These are phyloP conservation scores for Kodamaea nitidulidarum DNA, from an alignment of 805 yeast genomes.

Conservation along the genomic window DNA sequence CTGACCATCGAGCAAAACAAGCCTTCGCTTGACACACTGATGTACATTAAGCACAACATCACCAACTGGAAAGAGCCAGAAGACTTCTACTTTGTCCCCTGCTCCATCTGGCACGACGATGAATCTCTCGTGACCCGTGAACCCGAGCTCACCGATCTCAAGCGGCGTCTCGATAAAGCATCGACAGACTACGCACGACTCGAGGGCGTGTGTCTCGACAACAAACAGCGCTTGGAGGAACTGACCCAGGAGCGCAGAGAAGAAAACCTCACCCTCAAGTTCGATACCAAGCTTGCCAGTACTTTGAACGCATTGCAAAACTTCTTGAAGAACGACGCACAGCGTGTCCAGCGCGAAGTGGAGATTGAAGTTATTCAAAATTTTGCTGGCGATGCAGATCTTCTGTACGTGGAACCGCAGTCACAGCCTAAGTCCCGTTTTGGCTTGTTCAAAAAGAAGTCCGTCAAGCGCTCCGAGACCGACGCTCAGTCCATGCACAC, in stretches of 20 bases:
- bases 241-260: conserved; percentile 30
- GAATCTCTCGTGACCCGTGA: conserved; percentile 63
- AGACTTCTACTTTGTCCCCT: conserved; percentile 82
- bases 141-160: conserved; percentile 54
- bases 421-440: conserved; percentile 53
- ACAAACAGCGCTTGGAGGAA: conserved; percentile 50
- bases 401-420: conserved; percentile 52
- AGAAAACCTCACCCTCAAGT: conserved; percentile 43
- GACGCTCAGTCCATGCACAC: conserved; percentile 33
- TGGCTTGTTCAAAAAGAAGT: conserved; percentile 45
- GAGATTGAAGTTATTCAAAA: conserved; percentile 86
- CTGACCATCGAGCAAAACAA: conserved; percentile 62
- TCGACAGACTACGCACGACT: conserved; percentile 34
- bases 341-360: conserved; percentile 73
- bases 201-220: conserved; percentile 42
- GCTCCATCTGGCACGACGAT: conserved; percentile 96
- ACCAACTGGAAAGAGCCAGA: conserved; percentile 77
- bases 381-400: conserved; percentile 72
- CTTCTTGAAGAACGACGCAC: conserved; percentile 70
- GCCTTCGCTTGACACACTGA: conserved; percentile 73
- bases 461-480: conserved; percentile 10
- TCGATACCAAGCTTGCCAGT: conserved; percentile 50
- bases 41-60: conserved; percentile 88
- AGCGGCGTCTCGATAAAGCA: conserved; percentile 44
- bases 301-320: conserved; percentile 53